phyloP scores from a whole-genome alignment of 2,329 filamentous ascomycete species.

The Aspergillus tamarii region DNA sequence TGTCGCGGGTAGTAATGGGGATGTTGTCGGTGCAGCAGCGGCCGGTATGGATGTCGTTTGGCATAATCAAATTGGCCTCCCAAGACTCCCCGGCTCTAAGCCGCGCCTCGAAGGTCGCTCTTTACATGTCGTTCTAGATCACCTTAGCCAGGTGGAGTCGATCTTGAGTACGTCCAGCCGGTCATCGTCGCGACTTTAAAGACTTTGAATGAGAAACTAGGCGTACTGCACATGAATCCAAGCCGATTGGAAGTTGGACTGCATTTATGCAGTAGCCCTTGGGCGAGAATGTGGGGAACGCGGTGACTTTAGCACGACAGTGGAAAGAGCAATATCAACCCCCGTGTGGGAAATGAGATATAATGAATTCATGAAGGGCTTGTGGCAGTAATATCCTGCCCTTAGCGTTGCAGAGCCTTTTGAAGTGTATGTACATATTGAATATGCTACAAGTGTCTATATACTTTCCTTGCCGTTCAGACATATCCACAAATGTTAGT shows the following conservation, averaged over 20 bases:
- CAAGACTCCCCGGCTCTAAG: neutral
- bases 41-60: conserved; percentile 12
- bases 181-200: neutral
- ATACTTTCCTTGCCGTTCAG: neutral
- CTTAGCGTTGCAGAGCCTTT: neutral
- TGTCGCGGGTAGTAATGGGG: conserved; percentile 9
- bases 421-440: neutral
- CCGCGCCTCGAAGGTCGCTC: neutral
- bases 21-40: conserved; percentile 7
- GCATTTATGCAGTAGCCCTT: neutral
- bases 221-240: too few relatives aligned
- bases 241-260: neutral
- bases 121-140: neutral
- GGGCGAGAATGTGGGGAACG: neutral
- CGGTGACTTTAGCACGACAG: neutral
- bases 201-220: neutral
- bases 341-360: neutral
- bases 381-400: neutral
- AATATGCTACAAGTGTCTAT: neutral
- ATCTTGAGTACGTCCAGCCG: neutral
- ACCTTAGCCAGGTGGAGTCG: neutral
- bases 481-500: neutral
- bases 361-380: neutral
- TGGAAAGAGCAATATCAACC: neutral
- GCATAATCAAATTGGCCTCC: conserved; percentile 7